phyloP scores from a whole-genome alignment of 2,329 filamentous ascomycete genomes.

The Dothistroma pini region DNA sequence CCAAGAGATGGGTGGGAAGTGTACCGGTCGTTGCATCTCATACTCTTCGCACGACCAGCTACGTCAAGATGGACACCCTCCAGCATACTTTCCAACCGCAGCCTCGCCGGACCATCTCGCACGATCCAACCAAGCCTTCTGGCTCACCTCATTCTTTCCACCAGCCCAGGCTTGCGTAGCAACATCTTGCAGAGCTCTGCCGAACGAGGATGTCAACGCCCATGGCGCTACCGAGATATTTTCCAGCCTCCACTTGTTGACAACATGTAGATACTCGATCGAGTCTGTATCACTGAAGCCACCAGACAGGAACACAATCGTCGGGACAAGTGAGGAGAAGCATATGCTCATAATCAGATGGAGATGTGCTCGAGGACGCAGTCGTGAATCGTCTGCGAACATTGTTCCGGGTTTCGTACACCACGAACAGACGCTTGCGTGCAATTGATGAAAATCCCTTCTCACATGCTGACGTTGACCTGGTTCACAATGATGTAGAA shows the following conservation, averaged over 20 bases:
- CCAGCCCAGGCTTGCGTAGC: constrained; percentile 9
- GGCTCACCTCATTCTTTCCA: constrained; percentile 2
- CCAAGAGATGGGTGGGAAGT: too few relatives aligned
- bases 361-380: neutral
- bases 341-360: neutral
- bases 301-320: constrained; percentile 9
- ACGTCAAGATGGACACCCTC: constrained; percentile 3
- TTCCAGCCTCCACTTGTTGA: constrained; percentile 10
- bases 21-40: too few relatives aligned
- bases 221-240: constrained; percentile 4
- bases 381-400: too few relatives aligned
- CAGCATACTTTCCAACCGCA: constrained; percentile 6
- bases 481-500: neutral
- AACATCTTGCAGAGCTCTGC: constrained; percentile 6
- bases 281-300: constrained; percentile 9
- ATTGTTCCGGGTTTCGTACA: too few relatives aligned
- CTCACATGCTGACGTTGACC: neutral
- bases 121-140: constrained; percentile 6
- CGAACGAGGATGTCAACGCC: constrained; percentile 10
- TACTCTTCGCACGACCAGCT: neutral
- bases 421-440: neutral
- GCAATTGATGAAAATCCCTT: neutral
- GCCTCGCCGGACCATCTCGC: constrained; percentile 9
- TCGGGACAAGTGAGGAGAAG: neutral
- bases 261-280: constrained; percentile 7